phyloP scores from a whole-genome alignment of 805 yeast species.

The Wickerhamiella spandovensis region DNA sequence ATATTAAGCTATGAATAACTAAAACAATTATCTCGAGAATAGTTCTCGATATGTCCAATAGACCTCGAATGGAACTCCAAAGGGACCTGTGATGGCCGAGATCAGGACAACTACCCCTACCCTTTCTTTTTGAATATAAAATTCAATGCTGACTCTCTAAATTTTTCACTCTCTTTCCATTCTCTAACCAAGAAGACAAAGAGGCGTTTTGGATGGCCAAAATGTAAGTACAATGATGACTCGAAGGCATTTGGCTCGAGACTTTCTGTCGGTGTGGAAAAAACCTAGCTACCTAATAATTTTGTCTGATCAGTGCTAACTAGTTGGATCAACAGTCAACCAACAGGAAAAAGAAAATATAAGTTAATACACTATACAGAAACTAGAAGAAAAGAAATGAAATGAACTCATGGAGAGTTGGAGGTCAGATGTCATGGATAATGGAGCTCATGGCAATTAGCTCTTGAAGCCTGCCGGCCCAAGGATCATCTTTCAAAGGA shows the following conservation, averaged over 20 bases:
- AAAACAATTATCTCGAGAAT: no score
- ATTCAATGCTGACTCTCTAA: neutral
- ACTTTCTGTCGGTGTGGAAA: slow-evolving; percentile 93
- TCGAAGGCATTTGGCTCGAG: slow-evolving; percentile 99
- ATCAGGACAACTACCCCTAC: neutral
- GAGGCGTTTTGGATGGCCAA: slow-evolving; percentile 1
- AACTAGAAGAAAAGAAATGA: no score
- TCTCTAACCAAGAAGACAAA: neutral
- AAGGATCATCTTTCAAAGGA: slow-evolving; percentile 9
- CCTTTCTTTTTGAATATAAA: neutral
- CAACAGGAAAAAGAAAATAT: no score
- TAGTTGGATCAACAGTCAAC: no score
- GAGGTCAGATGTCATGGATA: neutral
- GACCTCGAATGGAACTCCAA: no score
- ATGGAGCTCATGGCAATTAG: slow-evolving; percentile 3
- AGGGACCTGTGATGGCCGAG: no score
- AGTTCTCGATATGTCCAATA: no score
- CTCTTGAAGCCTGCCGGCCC: slow-evolving; percentile 12
- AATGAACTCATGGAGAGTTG: neutral
- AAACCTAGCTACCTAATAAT: slow-evolving; percentile 89
- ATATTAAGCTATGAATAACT: no score
- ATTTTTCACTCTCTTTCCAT: neutral
- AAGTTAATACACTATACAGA: no score
- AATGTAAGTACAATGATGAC: slow-evolving; percentile 55
- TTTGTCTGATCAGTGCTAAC: slow-evolving; percentile 38